phyloP scores from a whole-genome alignment of 768 basidiomycete genomes.

The Leccinum boreale region DNA sequence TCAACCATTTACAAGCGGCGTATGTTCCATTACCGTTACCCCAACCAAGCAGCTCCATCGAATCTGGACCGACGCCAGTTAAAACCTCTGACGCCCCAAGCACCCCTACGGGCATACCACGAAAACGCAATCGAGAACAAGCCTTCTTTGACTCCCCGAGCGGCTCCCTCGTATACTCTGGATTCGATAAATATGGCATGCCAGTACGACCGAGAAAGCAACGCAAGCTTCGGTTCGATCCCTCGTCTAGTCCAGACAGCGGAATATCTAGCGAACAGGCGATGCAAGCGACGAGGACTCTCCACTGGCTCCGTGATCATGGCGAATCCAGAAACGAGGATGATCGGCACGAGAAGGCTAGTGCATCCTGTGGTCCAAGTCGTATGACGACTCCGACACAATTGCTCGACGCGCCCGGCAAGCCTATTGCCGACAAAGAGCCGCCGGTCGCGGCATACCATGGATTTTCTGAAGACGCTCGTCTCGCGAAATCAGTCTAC shows the following conservation, averaged over 20 bases:
- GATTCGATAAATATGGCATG: constrained; percentile 29
- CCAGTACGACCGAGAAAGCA: constrained; percentile 29
- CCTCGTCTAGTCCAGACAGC: constrained; percentile 18
- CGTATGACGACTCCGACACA: not conserved
- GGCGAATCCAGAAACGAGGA: not conserved
- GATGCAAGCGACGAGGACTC: not conserved
- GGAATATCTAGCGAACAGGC: not conserved
- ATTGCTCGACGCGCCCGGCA: constrained; percentile 12
- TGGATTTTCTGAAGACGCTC: not conserved
- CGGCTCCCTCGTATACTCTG: constrained; percentile 25
- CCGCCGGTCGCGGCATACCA: not conserved
- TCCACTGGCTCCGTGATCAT: constrained; percentile 2
- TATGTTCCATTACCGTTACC: constrained; percentile 1
- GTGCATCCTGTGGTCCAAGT: not conserved
- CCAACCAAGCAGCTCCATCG: not conserved
- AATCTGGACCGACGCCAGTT: not conserved
- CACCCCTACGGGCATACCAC: constrained; percentile 18
- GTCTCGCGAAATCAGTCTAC: not conserved
- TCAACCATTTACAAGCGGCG: not conserved
- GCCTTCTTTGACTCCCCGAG: constrained; percentile 28
- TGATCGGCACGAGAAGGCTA: not conserved
- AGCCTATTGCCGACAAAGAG: not conserved
- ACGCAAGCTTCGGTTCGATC: constrained; percentile 26
- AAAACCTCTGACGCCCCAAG: constrained; percentile 23
- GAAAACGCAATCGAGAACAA: constrained; percentile 29